Evolutionary conservation across 192 early-diverging fungal species (phyloP), one percentile per base, ranked within the genome.

Genomic region (Backusella tarrabulga): DNA sequence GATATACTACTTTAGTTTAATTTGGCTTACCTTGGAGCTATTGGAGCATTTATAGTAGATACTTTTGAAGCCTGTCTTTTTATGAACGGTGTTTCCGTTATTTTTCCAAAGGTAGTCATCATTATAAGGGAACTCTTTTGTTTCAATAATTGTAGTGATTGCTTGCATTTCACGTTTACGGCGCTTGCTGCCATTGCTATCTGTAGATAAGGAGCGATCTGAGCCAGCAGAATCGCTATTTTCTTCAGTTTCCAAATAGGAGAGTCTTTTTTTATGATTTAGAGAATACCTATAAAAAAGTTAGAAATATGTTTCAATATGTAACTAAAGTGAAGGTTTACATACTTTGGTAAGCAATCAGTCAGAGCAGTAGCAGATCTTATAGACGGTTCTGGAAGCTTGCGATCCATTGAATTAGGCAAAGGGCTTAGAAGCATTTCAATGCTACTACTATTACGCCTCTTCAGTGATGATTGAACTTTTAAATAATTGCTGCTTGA

Each of bases 91-190:
- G 35, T 84, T 84, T 41, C 83, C 83, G 56, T 84, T 84, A 67
- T 84, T 84, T 46, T 79, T 78, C 83, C 83, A 84, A 12, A 84
- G 38, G 29, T 81, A 84, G 12, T 84, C 76, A 67, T 84, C 83
- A 38, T 78, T 81, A 67, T 81, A 78, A 36, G 74, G 79, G 56
- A 50, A 77, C 21, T 82, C 80, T 34, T 68, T 74, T 1, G 88
- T 86, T 63, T 90, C 88, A 8, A 90, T 81, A 73, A 90, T 87
- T 67, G 85, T 84, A 50, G 87, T 90, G 4, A 90, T 86, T 5
- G 88, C 85, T 46, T 88, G 87, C 88, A 90, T 90, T 71, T 90
- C 88, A 7, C 88, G 83, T 52, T 87, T 79, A 71, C 87, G 85
- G 29, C 88, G 84, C 56, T 87, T 88, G 44, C 77, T 70, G 29